Evolutionary conservation across 768 basidiomycete genomes (phyloP), one percentile per base, ranked within the genome.

Genomic region (Amanita fuliginea): DNA sequence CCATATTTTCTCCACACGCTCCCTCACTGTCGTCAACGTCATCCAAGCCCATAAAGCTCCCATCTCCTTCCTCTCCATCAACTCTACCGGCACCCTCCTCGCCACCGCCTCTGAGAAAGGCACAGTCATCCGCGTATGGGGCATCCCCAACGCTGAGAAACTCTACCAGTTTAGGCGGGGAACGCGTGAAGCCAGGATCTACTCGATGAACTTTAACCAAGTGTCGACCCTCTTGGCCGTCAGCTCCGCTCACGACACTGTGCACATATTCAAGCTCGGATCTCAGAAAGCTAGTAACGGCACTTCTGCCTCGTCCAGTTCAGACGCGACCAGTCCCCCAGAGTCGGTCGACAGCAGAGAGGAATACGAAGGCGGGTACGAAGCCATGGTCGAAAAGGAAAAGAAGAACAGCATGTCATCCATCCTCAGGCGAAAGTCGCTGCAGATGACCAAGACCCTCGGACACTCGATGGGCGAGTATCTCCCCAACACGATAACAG

Each of bases 41-140:
- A 86, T 99, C 51, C 94, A 92, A 60, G 96, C 96, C 14, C 96
- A 99, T 70, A 97, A 97, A 66, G 67, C 92, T 1, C 90, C 95
- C 4, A 83, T 99, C 53, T 87, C 93, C 6, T 81, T 81, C 58
- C 74, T 98, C 42, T 73, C 87, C 5, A 78, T 99, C 65, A 95
- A 94, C 65, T 75, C 80, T 2, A 74, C 83, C 0, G 95, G 95
- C 10, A 88, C 88, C 0, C 73, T 97, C 48, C 81, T 99, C 36
- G 96, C 95, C 18, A 94, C 95, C 5, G 83, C 92, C 11, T 87
- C 84, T 1, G 91, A 94, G 40, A 95, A 94, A 61, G 96, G 96
- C 11, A 99, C 96, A 5, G 92, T 98, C 54, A 95, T 99, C 49
- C 80, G 96, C 39, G 93, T 98, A 1, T 98, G 93, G 78, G 78